phyloP scores from a whole-genome alignment of 805 yeast species.

The Teunomyces tritomae region DNA sequence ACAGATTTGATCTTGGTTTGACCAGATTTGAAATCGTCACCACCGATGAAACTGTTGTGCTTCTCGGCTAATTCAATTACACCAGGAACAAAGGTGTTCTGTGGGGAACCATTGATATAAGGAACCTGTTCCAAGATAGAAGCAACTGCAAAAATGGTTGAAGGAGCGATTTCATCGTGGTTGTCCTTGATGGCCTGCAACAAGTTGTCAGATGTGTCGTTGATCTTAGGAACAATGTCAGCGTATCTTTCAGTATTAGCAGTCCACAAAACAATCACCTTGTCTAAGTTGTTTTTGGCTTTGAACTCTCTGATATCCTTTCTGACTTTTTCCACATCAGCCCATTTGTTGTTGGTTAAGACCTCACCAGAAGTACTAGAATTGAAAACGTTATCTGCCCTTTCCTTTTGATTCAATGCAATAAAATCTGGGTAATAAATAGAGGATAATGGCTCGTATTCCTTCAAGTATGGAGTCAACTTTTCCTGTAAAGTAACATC shows the following conservation, averaged over 20 bases:
- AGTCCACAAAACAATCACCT: slow-evolving; percentile 91
- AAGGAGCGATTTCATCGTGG: slow-evolving; percentile 85
- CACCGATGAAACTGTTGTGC: slow-evolving; percentile 78
- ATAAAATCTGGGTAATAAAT: slow-evolving; percentile 95
- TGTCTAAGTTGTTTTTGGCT: slow-evolving; percentile 67
- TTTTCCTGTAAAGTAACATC: slow-evolving; percentile 81
- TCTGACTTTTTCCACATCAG: slow-evolving; percentile 83
- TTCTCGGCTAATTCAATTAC: slow-evolving; percentile 84
- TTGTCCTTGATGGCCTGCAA: slow-evolving; percentile 69
- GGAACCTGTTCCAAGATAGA: slow-evolving; percentile 84
- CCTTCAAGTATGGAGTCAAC: slow-evolving; percentile 60
- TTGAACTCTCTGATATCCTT: slow-evolving; percentile 80
- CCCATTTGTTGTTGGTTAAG: slow-evolving; percentile 70
- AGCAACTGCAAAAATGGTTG: slow-evolving; percentile 93
- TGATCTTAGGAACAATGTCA: slow-evolving; percentile 72
- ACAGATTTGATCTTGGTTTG: slow-evolving; percentile 97
- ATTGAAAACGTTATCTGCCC: slow-evolving; percentile 85
- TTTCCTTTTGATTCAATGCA: slow-evolving; percentile 88
- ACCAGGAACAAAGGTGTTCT: slow-evolving; percentile 96
- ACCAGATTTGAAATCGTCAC: slow-evolving; percentile 96
- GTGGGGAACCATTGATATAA: slow-evolving; percentile 95
- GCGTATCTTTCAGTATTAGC: slow-evolving; percentile 96
- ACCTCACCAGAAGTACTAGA: slow-evolving; percentile 49
- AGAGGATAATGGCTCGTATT: slow-evolving; percentile 72
- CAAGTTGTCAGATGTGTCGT: slow-evolving; percentile 83